A percentile compares a stretch with the other conserved stretches of the same genome.
Evolutionary conservation across 495 filamentous ascomycete species (phyloP).

Genomic region (Penicilliopsis zonata): DNA sequence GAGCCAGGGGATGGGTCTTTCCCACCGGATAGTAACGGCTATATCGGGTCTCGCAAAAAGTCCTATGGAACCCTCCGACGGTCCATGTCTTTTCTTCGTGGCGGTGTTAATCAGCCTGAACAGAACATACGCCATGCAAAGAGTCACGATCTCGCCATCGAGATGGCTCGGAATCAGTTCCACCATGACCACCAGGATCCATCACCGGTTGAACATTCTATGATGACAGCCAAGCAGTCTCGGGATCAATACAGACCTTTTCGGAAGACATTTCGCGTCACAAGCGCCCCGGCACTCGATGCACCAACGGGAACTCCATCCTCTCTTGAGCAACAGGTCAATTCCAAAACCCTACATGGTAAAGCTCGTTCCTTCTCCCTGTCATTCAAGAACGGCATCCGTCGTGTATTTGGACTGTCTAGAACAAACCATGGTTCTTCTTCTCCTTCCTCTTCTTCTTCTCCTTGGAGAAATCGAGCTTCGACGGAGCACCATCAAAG

Average conservation of each 20-base stretch:
- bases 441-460: constrained; percentile 36
- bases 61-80: constrained; percentile 26
- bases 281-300: constrained; percentile 26
- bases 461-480: constrained; percentile 13
- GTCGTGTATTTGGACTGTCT: constrained; percentile 42
- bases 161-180: constrained; percentile 36
- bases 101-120: constrained; percentile 15
- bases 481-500: no score
- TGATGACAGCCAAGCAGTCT: no score
- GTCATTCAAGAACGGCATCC: constrained; percentile 49
- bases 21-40: constrained; percentile 5
- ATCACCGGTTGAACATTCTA: no score
- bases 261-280: constrained; percentile 47
- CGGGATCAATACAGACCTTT: constrained; percentile 45
- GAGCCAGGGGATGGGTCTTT: constrained; percentile 13
- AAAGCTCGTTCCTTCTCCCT: constrained; percentile 49
- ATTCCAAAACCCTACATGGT: constrained; percentile 24
- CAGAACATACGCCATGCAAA: constrained; percentile 16
- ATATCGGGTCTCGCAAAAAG: constrained; percentile 7
- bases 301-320: constrained; percentile 4
- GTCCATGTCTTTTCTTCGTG: constrained; percentile 52
- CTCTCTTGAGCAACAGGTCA: constrained; percentile 10
- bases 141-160: constrained; percentile 34
- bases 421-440: constrained; percentile 38
- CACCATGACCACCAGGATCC: constrained; percentile 21